Base-by-base conservation (phyloP, 805 yeast species). In the Candida cerambycidarum region DNA sequence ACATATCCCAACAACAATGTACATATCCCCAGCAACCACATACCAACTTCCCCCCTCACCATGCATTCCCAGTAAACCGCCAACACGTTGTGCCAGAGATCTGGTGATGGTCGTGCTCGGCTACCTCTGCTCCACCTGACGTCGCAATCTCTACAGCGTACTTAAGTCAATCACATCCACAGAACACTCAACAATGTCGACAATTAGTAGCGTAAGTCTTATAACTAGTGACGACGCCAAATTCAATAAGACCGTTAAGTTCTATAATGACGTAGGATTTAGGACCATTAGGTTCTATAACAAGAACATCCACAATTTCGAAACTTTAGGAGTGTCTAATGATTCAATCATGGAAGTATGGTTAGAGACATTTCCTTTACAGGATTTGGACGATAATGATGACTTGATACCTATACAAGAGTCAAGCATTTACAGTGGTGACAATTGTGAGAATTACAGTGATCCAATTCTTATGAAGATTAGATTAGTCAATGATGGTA, bases 261-360 rank as follows among this genome's bases (percentile, higher is more conserved):
- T 83, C 62, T 85, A 85, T 64, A 69, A 62, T 50, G 51, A 62
- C 19, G 65, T 85, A 43, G 90, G 90, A 17, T 84, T 84, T 57
- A 65, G 73, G 25, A 67, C 80, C 29, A 71, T 79, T 36, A 79
- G 83, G 56, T 79, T 72, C 52, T 85, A 72, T 60, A 70, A 81
- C 47, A 82, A 83, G 48, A 35, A 41, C 15, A 6, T 24, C 7
- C 44, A 35, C 13, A 9, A 35, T 3, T 24, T 41, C 16, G 50
- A 44, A 15, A 39, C 40, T 18, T 60, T 67, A 35, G 90, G 90
- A 4, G 67, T 85, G 35, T 76, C 88, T 7, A 71, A 68, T 43
- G 88, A 83, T 49, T 83, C 90, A 0, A 55, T 82, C 38, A 76
- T 71, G 48, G 95, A 85, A 61, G 62, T 78, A 21, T 85, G 95